Evolutionary conservation across 176 grass and related monocot species (phyloP).

Genomic region (Coix lacrymajobi): DNA sequence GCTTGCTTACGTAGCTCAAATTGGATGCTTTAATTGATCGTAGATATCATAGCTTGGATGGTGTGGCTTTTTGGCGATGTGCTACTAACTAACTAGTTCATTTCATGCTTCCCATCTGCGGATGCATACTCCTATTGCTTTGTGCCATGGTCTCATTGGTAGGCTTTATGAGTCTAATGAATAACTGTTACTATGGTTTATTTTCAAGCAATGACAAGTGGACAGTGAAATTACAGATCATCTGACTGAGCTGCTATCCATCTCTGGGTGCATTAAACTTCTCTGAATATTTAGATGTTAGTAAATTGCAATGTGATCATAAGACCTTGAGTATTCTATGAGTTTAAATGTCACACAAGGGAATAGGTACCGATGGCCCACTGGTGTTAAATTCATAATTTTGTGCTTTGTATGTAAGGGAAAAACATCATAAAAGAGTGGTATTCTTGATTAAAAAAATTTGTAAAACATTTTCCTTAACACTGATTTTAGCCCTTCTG

Average conservation of each 20-base stretch:
- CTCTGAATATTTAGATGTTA: background rate
- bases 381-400: background rate
- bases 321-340: background rate
- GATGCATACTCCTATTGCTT: background rate
- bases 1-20: background rate
- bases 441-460: background rate
- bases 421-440: background rate
- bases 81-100: background rate
- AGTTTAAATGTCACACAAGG: background rate
- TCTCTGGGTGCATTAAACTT: background rate
- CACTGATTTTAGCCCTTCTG: background rate
- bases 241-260: background rate
- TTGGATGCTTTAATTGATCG: background rate
- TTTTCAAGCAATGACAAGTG: background rate
- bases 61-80: background rate
- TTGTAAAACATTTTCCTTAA: background rate
- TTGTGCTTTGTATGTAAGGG: background rate
- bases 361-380: background rate
- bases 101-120: conserved; percentile 3
- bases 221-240: background rate
- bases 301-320: background rate
- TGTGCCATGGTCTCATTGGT: background rate
- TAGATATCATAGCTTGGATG: background rate
- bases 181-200: background rate
- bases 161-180: background rate